Base-by-base conservation (phyloP, 148 eudicot genomes). In the Vaccinium vitisidaea region DNA sequence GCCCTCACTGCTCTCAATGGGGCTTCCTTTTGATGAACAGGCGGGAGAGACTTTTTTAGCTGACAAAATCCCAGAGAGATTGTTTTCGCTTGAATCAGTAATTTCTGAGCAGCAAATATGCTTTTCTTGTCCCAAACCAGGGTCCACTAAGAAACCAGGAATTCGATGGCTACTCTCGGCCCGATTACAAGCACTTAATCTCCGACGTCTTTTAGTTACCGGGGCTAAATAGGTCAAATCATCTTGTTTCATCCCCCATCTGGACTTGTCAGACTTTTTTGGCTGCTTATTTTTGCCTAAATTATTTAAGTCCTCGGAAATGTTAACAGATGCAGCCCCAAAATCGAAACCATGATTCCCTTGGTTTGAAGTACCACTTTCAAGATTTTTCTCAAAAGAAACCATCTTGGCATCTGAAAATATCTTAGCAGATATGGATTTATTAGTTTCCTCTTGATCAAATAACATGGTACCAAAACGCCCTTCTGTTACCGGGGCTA, bases 11-110 rank as follows among this genome's bases (percentile, higher is more conserved):
- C 84, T 85, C 63, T 86, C 89, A 36, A 71, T 27, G 13, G 84
- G 84, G 71, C 91, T 86, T 39, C 85, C 86, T 79, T 79, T 85
- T 27, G 87, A 79, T 32, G 88, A 84, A 59, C 71, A 69, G 23
- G 83, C 74, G 49, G 85, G 78, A 23, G 87, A 55, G 48, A 84
- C 36, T 82, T 75, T 77, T 61, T 85, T 84, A 56, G 85, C 77
- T 2, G 77, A 83, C 84, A 73, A 80, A 27, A 61, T 59, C 25
- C 75, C 75, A 32, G 18, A 52, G 63, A 52, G 56, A 27, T 67
- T 63, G 49, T 76, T 82, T 23, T 77, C 82, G 53, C 85, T 86
- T 43, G 85, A 82, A 53, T 82, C 79, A 46, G 82, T 55, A 78
- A 83, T 79, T 36, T 86, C 86, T 79, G 89, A 75, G 67, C 70